phyloP scores from a whole-genome alignment of 164 flowering plant genomes.

The Nymphaea thermarum region DNA sequence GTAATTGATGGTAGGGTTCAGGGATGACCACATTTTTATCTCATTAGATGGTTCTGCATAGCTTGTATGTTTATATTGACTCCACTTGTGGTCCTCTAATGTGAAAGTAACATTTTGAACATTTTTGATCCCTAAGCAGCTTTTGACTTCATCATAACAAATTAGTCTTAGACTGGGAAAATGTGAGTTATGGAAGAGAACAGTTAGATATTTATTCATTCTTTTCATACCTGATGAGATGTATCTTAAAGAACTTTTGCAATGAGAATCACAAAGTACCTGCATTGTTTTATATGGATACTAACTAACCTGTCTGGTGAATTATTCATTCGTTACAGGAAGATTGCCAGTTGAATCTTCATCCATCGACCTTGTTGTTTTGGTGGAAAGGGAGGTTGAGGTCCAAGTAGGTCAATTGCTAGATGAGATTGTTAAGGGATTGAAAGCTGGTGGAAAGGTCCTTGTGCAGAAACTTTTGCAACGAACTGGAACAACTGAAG shows the following conservation, averaged over 20 bases:
- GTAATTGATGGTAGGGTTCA: too few relatives aligned
- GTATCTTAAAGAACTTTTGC: not conserved
- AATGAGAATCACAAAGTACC: not conserved
- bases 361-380: slow-evolving; percentile 36
- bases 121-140: too few relatives aligned
- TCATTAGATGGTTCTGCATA: too few relatives aligned
- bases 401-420: slow-evolving; percentile 33
- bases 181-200: too few relatives aligned
- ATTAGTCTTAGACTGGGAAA: too few relatives aligned
- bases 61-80: too few relatives aligned
- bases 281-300: not conserved
- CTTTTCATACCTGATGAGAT: not conserved
- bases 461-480: slow-evolving; percentile 21
- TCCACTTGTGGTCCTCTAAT: too few relatives aligned
- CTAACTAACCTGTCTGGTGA: not conserved
- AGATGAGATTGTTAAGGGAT: slow-evolving; percentile 40
- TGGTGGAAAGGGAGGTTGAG: slow-evolving; percentile 24
- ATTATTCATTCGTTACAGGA: slow-evolving; percentile 19
- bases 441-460: slow-evolving; percentile 67
- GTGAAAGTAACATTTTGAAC: too few relatives aligned
- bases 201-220: not conserved
- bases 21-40: too few relatives aligned
- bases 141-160: too few relatives aligned
- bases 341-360: slow-evolving; percentile 48
- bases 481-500: slow-evolving; percentile 11